Evolutionary conservation across 148 eudicot genomes (phyloP).

Genomic region (Salicornia ramosissima): DNA sequence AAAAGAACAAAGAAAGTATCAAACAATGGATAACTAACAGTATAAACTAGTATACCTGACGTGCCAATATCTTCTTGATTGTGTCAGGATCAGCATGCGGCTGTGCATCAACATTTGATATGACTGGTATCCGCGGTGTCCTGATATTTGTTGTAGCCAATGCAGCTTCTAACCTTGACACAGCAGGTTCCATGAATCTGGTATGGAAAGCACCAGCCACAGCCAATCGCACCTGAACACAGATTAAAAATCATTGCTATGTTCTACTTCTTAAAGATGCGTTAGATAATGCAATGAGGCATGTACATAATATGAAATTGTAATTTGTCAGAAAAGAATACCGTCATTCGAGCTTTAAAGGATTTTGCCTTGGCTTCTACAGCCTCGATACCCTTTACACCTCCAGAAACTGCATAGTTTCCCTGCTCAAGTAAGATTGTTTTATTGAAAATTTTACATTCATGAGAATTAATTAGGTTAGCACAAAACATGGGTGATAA

Average conservation of each 20-base stretch:
- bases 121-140: conserved; percentile 84
- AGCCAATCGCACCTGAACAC: conserved; percentile 73
- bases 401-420: conserved; percentile 95
- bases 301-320: not conserved
- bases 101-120: conserved; percentile 85
- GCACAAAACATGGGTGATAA: not conserved
- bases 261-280: not conserved
- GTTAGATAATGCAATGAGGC: not conserved
- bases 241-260: not conserved
- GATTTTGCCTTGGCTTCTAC: conserved; percentile 96
- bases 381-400: conserved; percentile 87
- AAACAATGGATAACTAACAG: not conserved
- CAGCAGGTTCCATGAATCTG: conserved; percentile 88
- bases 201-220: conserved; percentile 92
- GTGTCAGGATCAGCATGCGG: conserved; percentile 90
- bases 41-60: conserved; percentile 43
- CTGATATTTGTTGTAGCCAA: conserved; percentile 69
- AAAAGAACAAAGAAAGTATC: not conserved
- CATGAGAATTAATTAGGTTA: not conserved
- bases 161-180: conserved; percentile 79
- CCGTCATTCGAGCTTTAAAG: conserved; percentile 98
- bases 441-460: not conserved
- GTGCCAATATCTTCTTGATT: conserved; percentile 81
- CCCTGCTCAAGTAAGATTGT: conserved; percentile 39
- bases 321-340: conserved; percentile 24